Percentiles rank a stretch among this genome's conserved stretches.
Conservation (phyloP, 2,329 filamentous ascomycete genomes). For the Fusarium phyllophilum region DNA sequence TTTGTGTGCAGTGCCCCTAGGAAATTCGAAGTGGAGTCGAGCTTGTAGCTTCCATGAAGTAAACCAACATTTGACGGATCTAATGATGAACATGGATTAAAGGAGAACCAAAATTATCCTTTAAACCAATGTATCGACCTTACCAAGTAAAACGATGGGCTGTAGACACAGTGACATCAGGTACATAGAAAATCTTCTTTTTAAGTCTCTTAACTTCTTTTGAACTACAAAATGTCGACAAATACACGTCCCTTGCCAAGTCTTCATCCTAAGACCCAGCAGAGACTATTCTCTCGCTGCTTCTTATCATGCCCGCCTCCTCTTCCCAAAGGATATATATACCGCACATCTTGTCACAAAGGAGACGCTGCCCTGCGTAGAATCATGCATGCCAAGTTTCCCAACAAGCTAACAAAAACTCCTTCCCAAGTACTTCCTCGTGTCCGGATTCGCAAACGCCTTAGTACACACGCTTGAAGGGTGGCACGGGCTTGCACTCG, state of each 20-base stretch:
- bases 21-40: background rate
- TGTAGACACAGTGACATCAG: too few species aligned
- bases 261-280: constrained; percentile 11
- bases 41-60: background rate
- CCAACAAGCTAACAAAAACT: constrained; percentile 43
- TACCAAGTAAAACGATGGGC: background rate
- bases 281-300: constrained; percentile 30
- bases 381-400: constrained; percentile 44
- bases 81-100: too few species aligned
- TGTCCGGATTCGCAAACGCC: constrained; percentile 8
- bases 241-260: constrained; percentile 33
- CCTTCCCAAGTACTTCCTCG: constrained; percentile 24
- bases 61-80: background rate
- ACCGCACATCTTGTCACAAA: constrained; percentile 44
- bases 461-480: constrained; percentile 95
- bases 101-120: background rate
- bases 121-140: background rate
- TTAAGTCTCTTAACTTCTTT: constrained; percentile 35
- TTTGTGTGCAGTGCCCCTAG: background rate
- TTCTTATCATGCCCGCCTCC: constrained; percentile 10
- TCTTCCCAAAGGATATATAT: constrained; percentile 43
- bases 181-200: constrained; percentile 14
- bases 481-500: constrained; percentile 95
- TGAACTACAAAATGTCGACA: constrained; percentile 37
- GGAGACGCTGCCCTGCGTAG: constrained; percentile 42